These are phyloP conservation scores for Sambucus nigra DNA, from an alignment of 129 eudicot species.

Conservation along the genomic window DNA sequence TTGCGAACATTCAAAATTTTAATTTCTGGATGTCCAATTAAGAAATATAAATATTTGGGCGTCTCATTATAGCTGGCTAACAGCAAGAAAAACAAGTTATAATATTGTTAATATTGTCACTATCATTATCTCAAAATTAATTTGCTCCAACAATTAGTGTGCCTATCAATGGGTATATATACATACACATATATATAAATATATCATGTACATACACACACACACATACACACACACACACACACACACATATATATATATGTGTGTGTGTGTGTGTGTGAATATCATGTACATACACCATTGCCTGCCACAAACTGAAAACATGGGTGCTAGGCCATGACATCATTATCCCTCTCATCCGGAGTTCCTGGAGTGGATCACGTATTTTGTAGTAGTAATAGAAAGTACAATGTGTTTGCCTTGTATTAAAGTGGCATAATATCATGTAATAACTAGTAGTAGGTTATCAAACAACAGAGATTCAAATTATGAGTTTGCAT, in stretches of 20 bases:
- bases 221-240: too few species aligned
- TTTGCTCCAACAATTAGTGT: neutral
- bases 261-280: too few species aligned
- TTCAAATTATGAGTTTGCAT: constrained; percentile 17
- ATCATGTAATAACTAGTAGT: constrained; percentile 21
- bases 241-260: too few species aligned
- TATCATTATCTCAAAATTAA: neutral
- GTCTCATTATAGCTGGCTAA: too few species aligned
- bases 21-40: too few species aligned
- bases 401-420: constrained; percentile 13
- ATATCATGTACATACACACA: too few species aligned
- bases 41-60: too few species aligned
- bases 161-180: neutral
- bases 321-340: neutral
- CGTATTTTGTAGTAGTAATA: too few species aligned
- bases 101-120: too few species aligned
- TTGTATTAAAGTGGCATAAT: constrained; percentile 18
- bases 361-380: neutral
- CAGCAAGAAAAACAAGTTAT: too few species aligned
- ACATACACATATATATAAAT: too few species aligned
- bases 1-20: too few species aligned
- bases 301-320: neutral
- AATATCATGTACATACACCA: neutral
- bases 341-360: neutral
- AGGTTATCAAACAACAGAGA: constrained; percentile 36